Evolutionary conservation across 345 rosid genomes (phyloP).

Genomic region (Salix koriyanagi): DNA sequence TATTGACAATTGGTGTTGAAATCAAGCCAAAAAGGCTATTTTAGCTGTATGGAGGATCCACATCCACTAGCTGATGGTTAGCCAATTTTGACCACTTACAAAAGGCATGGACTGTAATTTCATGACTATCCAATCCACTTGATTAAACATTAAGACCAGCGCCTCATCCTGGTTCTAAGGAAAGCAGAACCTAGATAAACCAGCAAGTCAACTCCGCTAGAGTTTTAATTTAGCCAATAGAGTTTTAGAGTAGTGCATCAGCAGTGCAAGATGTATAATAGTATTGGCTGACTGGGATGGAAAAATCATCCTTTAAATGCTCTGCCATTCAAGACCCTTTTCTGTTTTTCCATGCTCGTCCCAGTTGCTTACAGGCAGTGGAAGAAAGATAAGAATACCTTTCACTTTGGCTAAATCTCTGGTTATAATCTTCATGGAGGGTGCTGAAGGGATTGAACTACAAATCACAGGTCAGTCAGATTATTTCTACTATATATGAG

Average conservation of each 20-base stretch:
- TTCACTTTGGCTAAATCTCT: too few relatives aligned
- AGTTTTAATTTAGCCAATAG: not conserved
- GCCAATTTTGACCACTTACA: too few relatives aligned
- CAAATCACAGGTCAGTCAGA: slow-evolving; percentile 24
- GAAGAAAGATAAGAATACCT: not conserved
- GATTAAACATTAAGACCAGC: too few relatives aligned
- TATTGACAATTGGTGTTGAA: too few relatives aligned
- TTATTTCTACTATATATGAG: not conserved
- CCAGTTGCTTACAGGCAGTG: not conserved
- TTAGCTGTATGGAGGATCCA: too few relatives aligned
- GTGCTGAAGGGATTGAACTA: slow-evolving; percentile 11
- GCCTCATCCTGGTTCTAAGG: too few relatives aligned
- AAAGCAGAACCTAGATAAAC: too few relatives aligned
- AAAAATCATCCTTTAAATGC: not conserved
- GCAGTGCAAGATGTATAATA: too few relatives aligned
- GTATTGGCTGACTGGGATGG: not conserved
- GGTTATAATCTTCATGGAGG: slow-evolving; percentile 20
- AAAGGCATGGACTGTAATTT: too few relatives aligned
- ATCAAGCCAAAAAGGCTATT: too few relatives aligned
- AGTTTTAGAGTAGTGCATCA: not conserved
- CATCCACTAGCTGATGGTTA: too few relatives aligned
- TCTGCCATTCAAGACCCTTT: not conserved
- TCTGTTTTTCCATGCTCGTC: not conserved
- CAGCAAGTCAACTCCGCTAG: not conserved
- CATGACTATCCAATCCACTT: too few relatives aligned